Conservation (phyloP, 1,284 basidiomycete species). For the Moesziomyces sp. region DNA sequence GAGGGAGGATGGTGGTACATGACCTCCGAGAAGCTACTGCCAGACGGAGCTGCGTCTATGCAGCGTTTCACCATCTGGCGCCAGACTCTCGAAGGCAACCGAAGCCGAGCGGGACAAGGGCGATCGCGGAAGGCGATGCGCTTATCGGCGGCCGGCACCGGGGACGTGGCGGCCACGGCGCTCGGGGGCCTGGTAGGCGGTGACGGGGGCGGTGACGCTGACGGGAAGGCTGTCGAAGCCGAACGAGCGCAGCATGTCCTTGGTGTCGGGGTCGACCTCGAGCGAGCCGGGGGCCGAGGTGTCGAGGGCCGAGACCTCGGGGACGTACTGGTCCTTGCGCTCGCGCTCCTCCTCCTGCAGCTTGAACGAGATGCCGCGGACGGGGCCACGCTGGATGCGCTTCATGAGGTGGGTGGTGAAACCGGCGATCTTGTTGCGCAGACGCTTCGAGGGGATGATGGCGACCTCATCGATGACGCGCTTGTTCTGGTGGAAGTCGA, state of each 20-base stretch:
- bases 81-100: conserved; percentile 11
- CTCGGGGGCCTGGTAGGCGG: conserved; percentile 63
- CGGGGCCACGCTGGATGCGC: conserved; percentile 98
- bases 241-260: conserved; percentile 65
- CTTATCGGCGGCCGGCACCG: conserved; percentile 66
- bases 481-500: conserved; percentile 84
- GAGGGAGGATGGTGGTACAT: conserved; percentile 33
- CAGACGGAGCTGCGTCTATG: background rate
- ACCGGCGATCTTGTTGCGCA: conserved; percentile 99
- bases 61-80: background rate
- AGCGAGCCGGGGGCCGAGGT: conserved; percentile 60
- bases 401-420: conserved; percentile 99
- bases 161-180: conserved; percentile 65
- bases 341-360: conserved; percentile 99
- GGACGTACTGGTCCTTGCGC: conserved; percentile 76
- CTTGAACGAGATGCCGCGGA: conserved; percentile 99
- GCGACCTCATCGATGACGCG: conserved; percentile 95
- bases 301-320: conserved; percentile 68
- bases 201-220: conserved; percentile 64
- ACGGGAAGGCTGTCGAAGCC: conserved; percentile 67
- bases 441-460: conserved; percentile 95
- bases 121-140: conserved; percentile 16
- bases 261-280: conserved; percentile 68
- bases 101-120: background rate
- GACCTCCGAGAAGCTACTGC: conserved; percentile 6